A percentile compares a stretch with the other conserved stretches of the same genome.
Conservation (phyloP, 208 protist species). For the Acanthamoeba royreba region DNA sequence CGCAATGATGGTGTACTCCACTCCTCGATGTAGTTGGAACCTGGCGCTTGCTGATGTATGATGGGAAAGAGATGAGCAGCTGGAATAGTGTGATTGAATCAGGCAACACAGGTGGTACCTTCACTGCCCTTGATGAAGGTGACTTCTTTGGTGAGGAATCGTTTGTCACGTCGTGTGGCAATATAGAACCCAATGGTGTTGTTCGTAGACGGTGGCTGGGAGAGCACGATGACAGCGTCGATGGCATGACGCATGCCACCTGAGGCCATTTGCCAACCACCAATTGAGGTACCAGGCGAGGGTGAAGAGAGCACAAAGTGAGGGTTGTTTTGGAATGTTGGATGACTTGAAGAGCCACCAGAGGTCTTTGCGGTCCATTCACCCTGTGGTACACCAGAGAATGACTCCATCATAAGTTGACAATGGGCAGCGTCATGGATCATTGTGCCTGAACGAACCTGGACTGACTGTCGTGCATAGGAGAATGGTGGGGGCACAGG, state of each 20-base stretch:
- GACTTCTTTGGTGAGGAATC: neutral
- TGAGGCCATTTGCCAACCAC: neutral
- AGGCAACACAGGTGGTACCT: neutral
- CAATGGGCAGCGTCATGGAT: too few species aligned
- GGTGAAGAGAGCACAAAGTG: neutral
- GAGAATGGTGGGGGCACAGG: neutral
- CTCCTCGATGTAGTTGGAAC: neutral
- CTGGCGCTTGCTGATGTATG: neutral
- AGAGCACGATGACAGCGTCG: neutral
- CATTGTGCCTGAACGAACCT: too few species aligned
- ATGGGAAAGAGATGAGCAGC: neutral
- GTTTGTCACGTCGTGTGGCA: neutral
- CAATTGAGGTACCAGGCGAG: neutral
- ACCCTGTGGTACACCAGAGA: too few species aligned
- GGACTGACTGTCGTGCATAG: neutral
- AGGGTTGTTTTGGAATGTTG: constrained; percentile 11
- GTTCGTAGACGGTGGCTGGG: neutral
- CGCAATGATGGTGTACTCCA: neutral
- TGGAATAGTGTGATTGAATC: neutral
- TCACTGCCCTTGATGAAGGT: constrained; percentile 11
- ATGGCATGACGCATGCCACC: neutral
- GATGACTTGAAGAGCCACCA: neutral
- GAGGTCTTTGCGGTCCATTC: neutral
- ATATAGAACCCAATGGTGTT: constrained; percentile 38
- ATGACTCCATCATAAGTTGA: too few species aligned